These are phyloP conservation scores for Ogataea parapolymorpha DNA, from an alignment of 805 yeast species.

Conservation along the genomic window DNA sequence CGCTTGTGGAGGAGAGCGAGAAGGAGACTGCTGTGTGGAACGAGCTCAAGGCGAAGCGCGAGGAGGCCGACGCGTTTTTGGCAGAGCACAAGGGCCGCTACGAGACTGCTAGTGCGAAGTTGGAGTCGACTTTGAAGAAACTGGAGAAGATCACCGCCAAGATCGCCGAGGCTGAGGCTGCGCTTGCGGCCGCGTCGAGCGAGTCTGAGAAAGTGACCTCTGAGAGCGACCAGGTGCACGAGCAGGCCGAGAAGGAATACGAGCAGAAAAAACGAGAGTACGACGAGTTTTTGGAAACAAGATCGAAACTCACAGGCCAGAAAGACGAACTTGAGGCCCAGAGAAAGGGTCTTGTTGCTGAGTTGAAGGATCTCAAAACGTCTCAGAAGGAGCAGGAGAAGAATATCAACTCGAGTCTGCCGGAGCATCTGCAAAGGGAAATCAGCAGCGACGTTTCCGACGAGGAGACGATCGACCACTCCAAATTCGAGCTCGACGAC, in stretches of 20 bases:
- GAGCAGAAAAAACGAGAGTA: constrained; percentile 29
- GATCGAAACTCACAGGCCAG: constrained; percentile 39
- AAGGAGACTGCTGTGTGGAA: constrained; percentile 47
- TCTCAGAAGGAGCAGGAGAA: constrained; percentile 41
- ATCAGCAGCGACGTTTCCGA: constrained; percentile 26
- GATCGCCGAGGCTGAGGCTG: constrained; percentile 39
- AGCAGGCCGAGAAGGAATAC: constrained; percentile 28
- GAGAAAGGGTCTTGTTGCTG: constrained; percentile 35
- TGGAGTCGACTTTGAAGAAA: constrained; percentile 43
- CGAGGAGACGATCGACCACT: constrained; percentile 29
- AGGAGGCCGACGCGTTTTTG: constrained; percentile 42
- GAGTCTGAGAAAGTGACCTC: constrained; percentile 29
- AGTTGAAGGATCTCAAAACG: constrained; percentile 36
- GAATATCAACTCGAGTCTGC: constrained; percentile 46
- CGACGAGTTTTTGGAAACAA: constrained; percentile 30
- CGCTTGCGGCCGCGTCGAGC: constrained; percentile 33
- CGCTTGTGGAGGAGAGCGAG: constrained; percentile 50
- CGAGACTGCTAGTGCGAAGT: constrained; percentile 39
- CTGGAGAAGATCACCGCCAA: constrained; percentile 41
- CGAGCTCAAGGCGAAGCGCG: constrained; percentile 48
- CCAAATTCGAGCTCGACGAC: constrained; percentile 28
- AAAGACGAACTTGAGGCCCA: constrained; percentile 40
- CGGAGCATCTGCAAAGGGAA: constrained; percentile 47
- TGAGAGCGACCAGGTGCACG: constrained; percentile 25
- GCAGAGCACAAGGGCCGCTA: constrained; percentile 43